These are phyloP conservation scores for Cercospora zeae-maydis DNA, from an alignment of 2,329 filamentous ascomycete species.

Conservation along the genomic window DNA sequence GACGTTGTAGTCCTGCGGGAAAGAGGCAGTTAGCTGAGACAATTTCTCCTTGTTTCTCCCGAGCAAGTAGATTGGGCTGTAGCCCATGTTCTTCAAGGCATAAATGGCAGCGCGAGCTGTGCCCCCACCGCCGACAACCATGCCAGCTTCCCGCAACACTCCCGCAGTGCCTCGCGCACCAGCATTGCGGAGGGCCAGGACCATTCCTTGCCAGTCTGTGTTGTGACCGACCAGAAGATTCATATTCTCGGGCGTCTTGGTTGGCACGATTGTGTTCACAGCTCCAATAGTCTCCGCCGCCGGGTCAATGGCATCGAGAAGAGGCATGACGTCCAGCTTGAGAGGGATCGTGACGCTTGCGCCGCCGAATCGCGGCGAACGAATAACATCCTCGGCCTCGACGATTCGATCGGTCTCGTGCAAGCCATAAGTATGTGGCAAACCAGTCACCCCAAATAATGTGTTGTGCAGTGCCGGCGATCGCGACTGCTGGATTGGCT, in stretches of 20 bases:
- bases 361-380: constrained; percentile 74
- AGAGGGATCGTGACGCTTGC: constrained; percentile 94
- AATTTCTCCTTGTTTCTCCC: constrained; percentile 72
- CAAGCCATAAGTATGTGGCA: constrained; percentile 77
- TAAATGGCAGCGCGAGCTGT: constrained; percentile 90
- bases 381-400: constrained; percentile 64
- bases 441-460: constrained; percentile 69
- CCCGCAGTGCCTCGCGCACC: constrained; percentile 51
- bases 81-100: constrained; percentile 78
- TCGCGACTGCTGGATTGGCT: constrained; percentile 74
- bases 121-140: constrained; percentile 87
- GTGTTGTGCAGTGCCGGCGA: constrained; percentile 88
- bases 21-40: constrained; percentile 63
- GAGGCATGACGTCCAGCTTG: constrained; percentile 79
- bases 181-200: constrained; percentile 67
- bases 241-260: constrained; percentile 38
- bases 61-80: constrained; percentile 79
- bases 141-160: constrained; percentile 53
- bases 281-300: constrained; percentile 82
- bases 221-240: constrained; percentile 73
- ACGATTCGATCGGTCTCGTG: constrained; percentile 67
- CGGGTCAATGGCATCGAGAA: constrained; percentile 75
- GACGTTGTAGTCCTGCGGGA: constrained; percentile 70
- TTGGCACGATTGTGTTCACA: constrained; percentile 84
- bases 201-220: constrained; percentile 94